Evolutionary conservation across 352 stramenopile species (phyloP), one percentile per base, ranked within the genome.

Genomic region (Phytopythium boreale): DNA sequence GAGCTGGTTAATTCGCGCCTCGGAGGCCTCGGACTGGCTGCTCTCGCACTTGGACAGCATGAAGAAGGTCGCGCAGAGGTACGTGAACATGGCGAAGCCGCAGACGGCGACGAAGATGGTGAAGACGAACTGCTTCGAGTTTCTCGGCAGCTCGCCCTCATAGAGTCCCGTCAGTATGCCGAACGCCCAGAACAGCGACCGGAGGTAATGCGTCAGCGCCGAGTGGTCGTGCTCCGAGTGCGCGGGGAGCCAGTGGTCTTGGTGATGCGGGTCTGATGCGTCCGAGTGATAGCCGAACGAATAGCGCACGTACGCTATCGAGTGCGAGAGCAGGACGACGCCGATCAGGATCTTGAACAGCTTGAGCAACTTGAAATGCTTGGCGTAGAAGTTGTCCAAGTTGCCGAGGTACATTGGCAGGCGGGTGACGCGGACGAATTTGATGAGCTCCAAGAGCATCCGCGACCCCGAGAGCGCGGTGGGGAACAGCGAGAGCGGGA

Each of bases 31-130:
- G 0, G 37, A 56, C n/a, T 83, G 76, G 0, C 70, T 74, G 58
- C 66, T 75, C 50, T 90, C 79, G 37, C 81, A 86, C 59, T 86
- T 87, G 24, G 81, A 88, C 34, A 90, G 68, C 49, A 90, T 81
- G 56, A 90, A 90, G 34, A 90, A 77, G 17, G 73, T 87, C 3
- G 69, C 77, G 22, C 81, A 88, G 24, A 90, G 67, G 36, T 80
- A 83, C 14, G 76, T 87, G 62, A 90, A 88, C 19, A 88, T 64
- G 0, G 64, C 65, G 61, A 90, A 88, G 0, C 79, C 79, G 34
- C 72, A 79, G 26, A 88, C 47, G 8, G 71, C 72, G 10, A 90
- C 77, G 2, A 68, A 57, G 41, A 87, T 77, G 10, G 77, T 90
- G 66, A 88, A 88, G 2, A 84, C 8, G 52, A 87, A 86, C 55